Evolutionary conservation across 306 rosid genomes (phyloP).

Genomic region (Malus fusca): DNA sequence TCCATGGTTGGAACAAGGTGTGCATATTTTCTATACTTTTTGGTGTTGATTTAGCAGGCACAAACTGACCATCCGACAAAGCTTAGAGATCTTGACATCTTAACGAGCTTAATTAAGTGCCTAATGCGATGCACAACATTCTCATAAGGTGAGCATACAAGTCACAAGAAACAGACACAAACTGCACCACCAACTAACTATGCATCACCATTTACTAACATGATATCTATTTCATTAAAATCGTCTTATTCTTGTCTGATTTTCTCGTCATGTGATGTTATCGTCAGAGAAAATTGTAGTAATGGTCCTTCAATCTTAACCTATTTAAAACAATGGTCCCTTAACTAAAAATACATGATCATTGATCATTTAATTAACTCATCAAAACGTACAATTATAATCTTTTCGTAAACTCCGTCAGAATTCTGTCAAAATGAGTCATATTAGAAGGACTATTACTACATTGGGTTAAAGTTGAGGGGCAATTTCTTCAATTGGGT

Average conservation of each 20-base stretch:
- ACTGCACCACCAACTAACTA: constrained; percentile 1
- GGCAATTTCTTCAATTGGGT: too few species aligned
- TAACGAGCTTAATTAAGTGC: not conserved
- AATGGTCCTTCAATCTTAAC: rapidly evolving
- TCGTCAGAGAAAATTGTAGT: too few species aligned
- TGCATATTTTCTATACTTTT: not conserved
- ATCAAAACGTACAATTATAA: too few species aligned
- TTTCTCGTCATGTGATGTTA: not conserved
- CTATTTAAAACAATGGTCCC: too few species aligned
- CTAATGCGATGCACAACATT: not conserved
- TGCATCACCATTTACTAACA: not conserved
- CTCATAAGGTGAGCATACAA: not conserved
- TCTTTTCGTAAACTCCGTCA: too few species aligned
- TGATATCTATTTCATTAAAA: not conserved
- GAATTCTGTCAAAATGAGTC: too few species aligned
- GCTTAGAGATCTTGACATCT: not conserved
- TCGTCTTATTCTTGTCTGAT: not conserved
- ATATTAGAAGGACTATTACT: too few species aligned
- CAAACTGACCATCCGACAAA: constrained; percentile 5
- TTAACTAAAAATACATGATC: too few species aligned
- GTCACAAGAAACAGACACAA: not conserved
- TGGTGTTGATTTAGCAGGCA: not conserved
- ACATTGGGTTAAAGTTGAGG: too few species aligned
- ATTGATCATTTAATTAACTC: too few species aligned
- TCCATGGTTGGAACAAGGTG: not conserved